Percentiles rank a stretch among this genome's conserved stretches.
These are phyloP conservation scores for Salix udensis DNA, from an alignment of 345 rosid species.

Conservation along the genomic window DNA sequence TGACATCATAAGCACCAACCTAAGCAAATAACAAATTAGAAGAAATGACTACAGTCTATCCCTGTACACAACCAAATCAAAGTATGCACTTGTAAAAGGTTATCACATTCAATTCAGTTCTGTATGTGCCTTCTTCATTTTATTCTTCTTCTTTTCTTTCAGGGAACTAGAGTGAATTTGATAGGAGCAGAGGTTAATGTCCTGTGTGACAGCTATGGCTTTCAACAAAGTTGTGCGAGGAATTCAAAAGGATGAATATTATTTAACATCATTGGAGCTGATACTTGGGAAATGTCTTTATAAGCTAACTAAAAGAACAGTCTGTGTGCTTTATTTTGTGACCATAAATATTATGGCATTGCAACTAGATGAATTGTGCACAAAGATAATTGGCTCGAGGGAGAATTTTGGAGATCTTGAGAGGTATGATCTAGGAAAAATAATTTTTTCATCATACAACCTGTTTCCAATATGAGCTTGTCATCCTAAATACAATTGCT, in stretches of 20 bases:
- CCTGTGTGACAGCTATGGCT: neutral
- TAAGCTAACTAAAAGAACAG: neutral
- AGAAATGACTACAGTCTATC: neutral
- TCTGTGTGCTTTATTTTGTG: neutral
- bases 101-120: neutral
- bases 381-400: neutral
- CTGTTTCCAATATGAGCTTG: neutral
- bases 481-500: neutral
- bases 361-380: neutral
- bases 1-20: neutral
- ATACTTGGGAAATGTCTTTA: neutral
- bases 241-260: neutral
- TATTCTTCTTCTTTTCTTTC: neutral
- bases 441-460: neutral
- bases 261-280: neutral
- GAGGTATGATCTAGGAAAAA: neutral
- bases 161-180: neutral
- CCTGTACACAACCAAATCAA: neutral
- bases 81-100: neutral
- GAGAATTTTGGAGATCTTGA: neutral
- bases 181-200: neutral
- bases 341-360: neutral
- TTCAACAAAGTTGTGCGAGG: neutral
- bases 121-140: neutral
- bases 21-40: neutral